Conservation (phyloP, 495 filamentous ascomycete species). For the Penicillium psychrofluorescens region DNA sequence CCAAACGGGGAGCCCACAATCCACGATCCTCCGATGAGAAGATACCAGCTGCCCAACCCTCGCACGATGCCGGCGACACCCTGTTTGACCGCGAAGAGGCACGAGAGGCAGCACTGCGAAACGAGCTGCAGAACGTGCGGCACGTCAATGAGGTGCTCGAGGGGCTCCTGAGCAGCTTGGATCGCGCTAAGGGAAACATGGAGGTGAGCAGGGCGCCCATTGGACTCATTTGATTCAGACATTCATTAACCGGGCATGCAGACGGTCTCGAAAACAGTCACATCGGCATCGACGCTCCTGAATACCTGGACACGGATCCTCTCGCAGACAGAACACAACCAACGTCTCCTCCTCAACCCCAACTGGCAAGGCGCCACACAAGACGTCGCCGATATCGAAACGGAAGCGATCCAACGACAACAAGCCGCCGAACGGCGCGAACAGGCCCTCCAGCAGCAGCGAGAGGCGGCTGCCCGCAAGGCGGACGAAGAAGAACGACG, state of each 20-base stretch:
- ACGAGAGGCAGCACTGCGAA: conserved; percentile 63
- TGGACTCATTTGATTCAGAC: background rate
- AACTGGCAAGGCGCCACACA: conserved; percentile 83
- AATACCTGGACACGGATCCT: conserved; percentile 95
- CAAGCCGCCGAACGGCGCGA: conserved; percentile 69
- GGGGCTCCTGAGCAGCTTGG: conserved; percentile 69
- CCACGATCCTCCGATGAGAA: conserved; percentile 21
- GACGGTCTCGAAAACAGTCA: conserved; percentile 81
- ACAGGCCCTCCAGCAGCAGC: conserved; percentile 64
- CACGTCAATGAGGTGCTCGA: conserved; percentile 85
- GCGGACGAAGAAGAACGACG: conserved; percentile 68
- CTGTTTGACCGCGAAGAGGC: conserved; percentile 60
- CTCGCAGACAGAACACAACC: conserved; percentile 94
- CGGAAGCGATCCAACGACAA: conserved; percentile 59
- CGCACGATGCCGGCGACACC: conserved; percentile 41
- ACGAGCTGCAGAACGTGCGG: conserved; percentile 73
- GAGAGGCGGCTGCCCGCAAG: conserved; percentile 60
- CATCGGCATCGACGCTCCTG: conserved; percentile 84
- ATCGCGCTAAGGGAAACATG: conserved; percentile 85
- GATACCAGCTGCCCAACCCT: conserved; percentile 25
- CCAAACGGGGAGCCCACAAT: conserved; percentile 29
- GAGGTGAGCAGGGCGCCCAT: conserved; percentile 46
- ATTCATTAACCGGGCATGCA: conserved; percentile 20
- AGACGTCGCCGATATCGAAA: conserved; percentile 77
- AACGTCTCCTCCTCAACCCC: conserved; percentile 80